Base-by-base conservation (phyloP, 805 yeast genomes). In the Yarrowia alimentaria region DNA sequence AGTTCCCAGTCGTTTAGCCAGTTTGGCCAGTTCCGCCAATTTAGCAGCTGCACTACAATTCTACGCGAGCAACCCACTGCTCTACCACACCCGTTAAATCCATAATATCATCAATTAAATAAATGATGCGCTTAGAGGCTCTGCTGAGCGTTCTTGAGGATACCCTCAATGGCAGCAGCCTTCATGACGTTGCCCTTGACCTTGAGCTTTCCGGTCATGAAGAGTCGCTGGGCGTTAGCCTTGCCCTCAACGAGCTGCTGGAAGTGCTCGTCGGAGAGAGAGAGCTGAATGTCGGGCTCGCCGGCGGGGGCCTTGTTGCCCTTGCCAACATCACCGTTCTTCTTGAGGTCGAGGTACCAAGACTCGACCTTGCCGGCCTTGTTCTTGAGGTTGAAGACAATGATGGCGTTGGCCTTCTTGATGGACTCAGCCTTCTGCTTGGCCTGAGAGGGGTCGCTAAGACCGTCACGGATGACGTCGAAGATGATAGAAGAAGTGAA, bases 181-280 rank as follows among this genome's bases (percentile, higher is more conserved):
- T 87, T 87, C 90, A 84, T 84, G 71, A 87, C 83, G 71, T 88
- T 85, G 58, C 95, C 95, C 74, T 82, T 85, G 57, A 87, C 81
- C 75, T 85, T 86, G 67, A 87, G 77, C 68, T 83, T 83, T 32
- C 96, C 95, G 60, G 77, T 71, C 84, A 87, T 78, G 68, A 85
- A 87, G 62, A 87, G 76, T 70, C 80, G 82, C 69, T 87, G 95
- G 38, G 95, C 87, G 66, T 82, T 83, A 57, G 88, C 80, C 74
- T 85, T 84, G 56, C 94, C 94, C 55, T 73, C 70, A 50, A 84
- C 84, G 58, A 87, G 76, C 64, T 76, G 79, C 59, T 75, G 81
- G 60, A 87, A 80, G 65, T 84, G 85, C 52, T 76, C 75, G 61
- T 86, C 95, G 54, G 69, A 71, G 58, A 85, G 70, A 58, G 74